phyloP scores from a whole-genome alignment of 331 rosid species.

The Malus hybrid region DNA sequence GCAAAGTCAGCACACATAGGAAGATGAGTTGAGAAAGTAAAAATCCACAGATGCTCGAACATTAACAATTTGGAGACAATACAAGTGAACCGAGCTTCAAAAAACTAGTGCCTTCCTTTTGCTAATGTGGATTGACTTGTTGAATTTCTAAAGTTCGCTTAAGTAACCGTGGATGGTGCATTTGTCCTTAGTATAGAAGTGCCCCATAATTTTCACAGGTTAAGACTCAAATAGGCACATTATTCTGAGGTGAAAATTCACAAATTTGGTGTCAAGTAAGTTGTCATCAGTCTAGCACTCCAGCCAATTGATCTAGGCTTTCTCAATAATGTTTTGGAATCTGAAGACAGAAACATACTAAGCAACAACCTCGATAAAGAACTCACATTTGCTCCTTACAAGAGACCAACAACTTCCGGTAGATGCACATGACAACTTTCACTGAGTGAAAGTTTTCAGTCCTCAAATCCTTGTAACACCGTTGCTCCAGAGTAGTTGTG shows the following conservation, averaged over 20 bases:
- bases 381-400: slow-evolving; percentile 86
- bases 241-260: neutral
- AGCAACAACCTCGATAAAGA: neutral
- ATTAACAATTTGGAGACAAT: neutral
- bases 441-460: slow-evolving; percentile 62
- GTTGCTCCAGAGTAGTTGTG: slow-evolving; percentile 70
- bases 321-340: neutral
- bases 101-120: neutral
- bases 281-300: neutral
- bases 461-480: slow-evolving; percentile 78
- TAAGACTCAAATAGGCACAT: neutral
- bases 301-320: neutral
- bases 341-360: neutral
- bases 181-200: neutral
- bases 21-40: neutral
- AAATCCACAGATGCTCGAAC: neutral
- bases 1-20: neutral
- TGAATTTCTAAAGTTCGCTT: neutral
- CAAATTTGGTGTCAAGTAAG: neutral
- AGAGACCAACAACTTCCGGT: slow-evolving; percentile 64
- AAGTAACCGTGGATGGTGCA: neutral
- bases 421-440: slow-evolving; percentile 67
- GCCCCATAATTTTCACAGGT: neutral
- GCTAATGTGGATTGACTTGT: neutral
- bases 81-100: neutral